phyloP scores from a whole-genome alignment of 2,329 filamentous ascomycete species.

The Trichoderma atrobrunneum region DNA sequence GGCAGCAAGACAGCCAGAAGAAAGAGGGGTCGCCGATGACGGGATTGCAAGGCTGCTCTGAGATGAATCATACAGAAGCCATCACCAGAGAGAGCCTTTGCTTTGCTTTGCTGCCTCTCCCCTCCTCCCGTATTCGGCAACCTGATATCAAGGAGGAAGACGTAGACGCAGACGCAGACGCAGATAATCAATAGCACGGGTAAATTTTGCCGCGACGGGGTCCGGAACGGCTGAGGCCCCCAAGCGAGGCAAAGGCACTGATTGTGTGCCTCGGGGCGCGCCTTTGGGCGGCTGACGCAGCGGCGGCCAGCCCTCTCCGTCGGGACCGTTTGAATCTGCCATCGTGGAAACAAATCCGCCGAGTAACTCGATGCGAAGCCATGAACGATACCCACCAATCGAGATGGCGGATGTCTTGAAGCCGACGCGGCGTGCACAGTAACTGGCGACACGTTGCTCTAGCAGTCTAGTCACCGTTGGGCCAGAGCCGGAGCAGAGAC shows the following conservation, averaged over 20 bases:
- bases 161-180: not conserved
- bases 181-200: not conserved
- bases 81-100: not conserved
- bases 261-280: not conserved
- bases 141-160: not conserved
- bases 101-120: not conserved
- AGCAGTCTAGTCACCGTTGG: not conserved
- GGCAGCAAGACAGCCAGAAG: not conserved
- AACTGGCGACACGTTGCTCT: not conserved
- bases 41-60: not conserved
- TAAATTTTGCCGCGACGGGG: not conserved
- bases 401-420: not conserved
- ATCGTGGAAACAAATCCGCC: not conserved
- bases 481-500: not conserved
- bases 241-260: not conserved
- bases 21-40: not conserved
- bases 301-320: not conserved
- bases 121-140: not conserved
- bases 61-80: not conserved
- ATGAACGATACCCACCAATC: not conserved
- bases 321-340: not conserved
- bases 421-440: not conserved
- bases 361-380: not conserved
- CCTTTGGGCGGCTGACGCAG: not conserved
- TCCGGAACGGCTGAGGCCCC: conserved; percentile 2